Conservation (phyloP, 352 stramenopile species). For the Phytophthora vignae region DNA sequence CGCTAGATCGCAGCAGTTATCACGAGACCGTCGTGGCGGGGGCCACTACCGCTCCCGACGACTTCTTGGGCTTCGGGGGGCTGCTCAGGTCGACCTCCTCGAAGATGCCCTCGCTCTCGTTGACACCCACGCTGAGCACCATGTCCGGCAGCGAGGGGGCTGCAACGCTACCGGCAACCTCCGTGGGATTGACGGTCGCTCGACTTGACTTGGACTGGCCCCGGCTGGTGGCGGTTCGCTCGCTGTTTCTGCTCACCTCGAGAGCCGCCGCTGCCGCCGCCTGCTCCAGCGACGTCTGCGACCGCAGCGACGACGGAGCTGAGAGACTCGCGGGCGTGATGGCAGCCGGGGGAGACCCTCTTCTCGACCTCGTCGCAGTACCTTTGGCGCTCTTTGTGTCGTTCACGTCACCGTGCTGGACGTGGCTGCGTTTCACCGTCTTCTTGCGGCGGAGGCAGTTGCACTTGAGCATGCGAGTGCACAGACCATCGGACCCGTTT, state of each 20-base stretch:
- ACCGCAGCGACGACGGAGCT: conserved; percentile 19
- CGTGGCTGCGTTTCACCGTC: conserved; percentile 34
- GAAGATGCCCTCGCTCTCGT: conserved; percentile 67
- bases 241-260: conserved; percentile 22
- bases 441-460: conserved; percentile 59
- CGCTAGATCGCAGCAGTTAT: neutral
- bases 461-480: conserved; percentile 81
- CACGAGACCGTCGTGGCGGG: conserved; percentile 12
- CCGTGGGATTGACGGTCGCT: conserved; percentile 11
- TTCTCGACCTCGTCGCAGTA: conserved; percentile 21
- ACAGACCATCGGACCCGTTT: conserved; percentile 79
- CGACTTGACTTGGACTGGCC: neutral
- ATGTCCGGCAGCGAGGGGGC: conserved; percentile 6
- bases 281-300: conserved; percentile 22
- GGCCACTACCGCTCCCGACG: conserved; percentile 7
- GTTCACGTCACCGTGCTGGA: conserved; percentile 37
- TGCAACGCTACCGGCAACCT: conserved; percentile 2
- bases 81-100: conserved; percentile 45
- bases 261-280: conserved; percentile 17
- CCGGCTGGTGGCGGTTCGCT: neutral
- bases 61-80: conserved; percentile 18
- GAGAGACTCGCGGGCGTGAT: conserved; percentile 28
- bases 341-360: conserved; percentile 18
- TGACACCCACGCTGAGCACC: conserved; percentile 33
- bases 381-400: conserved; percentile 24